Base-by-base conservation (phyloP, 352 stramenopile genomes). In the Phytopythium kandeliae region DNA sequence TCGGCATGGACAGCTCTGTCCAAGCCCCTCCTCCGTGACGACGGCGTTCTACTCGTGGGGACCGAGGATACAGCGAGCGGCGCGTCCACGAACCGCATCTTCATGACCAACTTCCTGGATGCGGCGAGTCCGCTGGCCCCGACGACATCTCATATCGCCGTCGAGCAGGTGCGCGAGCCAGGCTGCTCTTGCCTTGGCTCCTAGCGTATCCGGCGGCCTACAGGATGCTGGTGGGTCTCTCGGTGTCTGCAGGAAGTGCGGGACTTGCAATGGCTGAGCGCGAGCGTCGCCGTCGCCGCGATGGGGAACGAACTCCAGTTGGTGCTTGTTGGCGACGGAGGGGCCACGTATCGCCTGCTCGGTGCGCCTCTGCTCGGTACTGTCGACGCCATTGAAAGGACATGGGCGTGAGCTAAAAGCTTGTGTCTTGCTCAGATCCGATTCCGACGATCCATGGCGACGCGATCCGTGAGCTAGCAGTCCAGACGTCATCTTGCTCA, bases 251-350 rank as follows among this genome's bases (percentile, higher is more conserved):
- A 93, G 78, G 77, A 85, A 25, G 73, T 93, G 31, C 76, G 83
- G 12, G 79, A 91, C 53, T 56, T 91, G 30, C 65, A 88, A 5
- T 93, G 80, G 83, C 55, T 93, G 24, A 62, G 55, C 5, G 7
- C 55, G 3, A 57, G 69, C 13, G 58, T 66, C 15, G 78, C 77
- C n/a, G 54, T 88, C 25, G 67, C 64, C 9, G 79, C 83, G 16
- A 60, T 93, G 19, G 83, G 78, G 10, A 84, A 80, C 40, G 74
- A 93, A 30, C 74, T 93, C 19, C 76, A 90, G 13, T 17, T 90
- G 15, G 61, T 90, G 33, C 63, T 70, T 10, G 47, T 89, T 4
- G 65, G 63, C 11, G 49, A 62, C 48, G 38, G 55, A 12, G 52
- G 54, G 44, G 63, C 47, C 13, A 43, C 47, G 0, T 85, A 68